These are phyloP conservation scores for Pseudoperonospora humuli DNA, from an alignment of 352 stramenopile species.

Conservation along the genomic window DNA sequence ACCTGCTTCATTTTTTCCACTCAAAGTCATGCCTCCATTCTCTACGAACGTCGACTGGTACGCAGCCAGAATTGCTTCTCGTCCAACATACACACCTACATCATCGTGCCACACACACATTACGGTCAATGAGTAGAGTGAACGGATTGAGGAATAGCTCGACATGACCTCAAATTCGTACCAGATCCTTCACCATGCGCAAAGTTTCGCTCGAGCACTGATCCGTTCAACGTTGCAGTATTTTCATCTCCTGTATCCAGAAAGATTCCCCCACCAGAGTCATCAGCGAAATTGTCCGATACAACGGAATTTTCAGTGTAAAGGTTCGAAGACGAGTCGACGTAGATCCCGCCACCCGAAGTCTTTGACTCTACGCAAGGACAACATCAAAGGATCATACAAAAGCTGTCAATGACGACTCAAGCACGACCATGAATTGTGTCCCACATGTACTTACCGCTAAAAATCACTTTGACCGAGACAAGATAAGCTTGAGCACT, in stretches of 20 bases:
- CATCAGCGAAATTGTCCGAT: constrained; percentile 41
- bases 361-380: constrained; percentile 34
- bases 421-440: no score
- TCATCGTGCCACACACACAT: not conserved
- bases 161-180: constrained; percentile 5
- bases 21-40: constrained; percentile 39
- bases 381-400: no score
- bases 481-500: constrained; percentile 21
- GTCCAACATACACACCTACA: constrained; percentile 42
- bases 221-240: constrained; percentile 21
- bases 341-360: constrained; percentile 40
- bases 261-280: constrained; percentile 49
- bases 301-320: constrained; percentile 21
- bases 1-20: constrained; percentile 51
- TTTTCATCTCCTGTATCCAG: constrained; percentile 44
- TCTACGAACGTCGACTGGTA: constrained; percentile 18
- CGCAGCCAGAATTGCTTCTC: constrained; percentile 25
- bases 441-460: no score
- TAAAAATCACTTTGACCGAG: constrained; percentile 21
- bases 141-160: not conserved
- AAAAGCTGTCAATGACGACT: no score
- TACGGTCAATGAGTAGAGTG: not conserved
- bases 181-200: constrained; percentile 41
- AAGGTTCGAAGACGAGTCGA: constrained; percentile 27
- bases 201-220: constrained; percentile 27